Evolutionary conservation across 805 yeast species (phyloP), one percentile per base, ranked within the genome.

Genomic region (Schwanniomyces pseudopolymorphus): DNA sequence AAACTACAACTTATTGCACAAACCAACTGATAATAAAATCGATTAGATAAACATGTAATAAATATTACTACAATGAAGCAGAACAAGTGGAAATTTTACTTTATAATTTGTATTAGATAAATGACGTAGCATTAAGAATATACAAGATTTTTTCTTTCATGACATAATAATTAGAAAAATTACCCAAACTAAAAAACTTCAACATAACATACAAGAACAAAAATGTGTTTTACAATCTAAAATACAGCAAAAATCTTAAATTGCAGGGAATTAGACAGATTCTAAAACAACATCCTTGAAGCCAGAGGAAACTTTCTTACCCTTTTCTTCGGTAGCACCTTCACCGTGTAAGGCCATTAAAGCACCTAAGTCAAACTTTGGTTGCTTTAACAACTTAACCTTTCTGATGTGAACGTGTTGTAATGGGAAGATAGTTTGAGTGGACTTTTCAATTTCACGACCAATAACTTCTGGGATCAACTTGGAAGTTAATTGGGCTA

Each of bases 261-360:
- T 36, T 31, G 35, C 35, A 22, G 16, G 22, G 21, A 39, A 43
- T 57, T 87, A 90, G 71, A 90, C 97, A 70, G 90, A 70, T 83
- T 90, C 97, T 76, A 91, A 88, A 72, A 91, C 88, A 73, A 87
- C 96, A 75, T 90, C 97, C 84, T 90, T 90, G 94, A 88, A 90
- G 75, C 91, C 96, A 63, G 85, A 73, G 68, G 89, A 92, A 78
- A 89, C 89, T 86, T 89, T 89, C 78, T 96, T 96, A 72, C 92
- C 87, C 77, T 91, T 96, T 74, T 90, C 96, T 70, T 83, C 78
- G 59, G 89, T 72, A 60, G 83, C 77, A 61, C 77, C 81, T 81
- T 90, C 97, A 76, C 97, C 97, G 83, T 90, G 97, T 69, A 90
- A 85, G 68, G 96, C 84, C 73, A 90, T 80, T 71, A 90, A 83